Evolutionary conservation across 192 early-diverging fungal genomes (phyloP).

Genomic region (Coemansia sp.): DNA sequence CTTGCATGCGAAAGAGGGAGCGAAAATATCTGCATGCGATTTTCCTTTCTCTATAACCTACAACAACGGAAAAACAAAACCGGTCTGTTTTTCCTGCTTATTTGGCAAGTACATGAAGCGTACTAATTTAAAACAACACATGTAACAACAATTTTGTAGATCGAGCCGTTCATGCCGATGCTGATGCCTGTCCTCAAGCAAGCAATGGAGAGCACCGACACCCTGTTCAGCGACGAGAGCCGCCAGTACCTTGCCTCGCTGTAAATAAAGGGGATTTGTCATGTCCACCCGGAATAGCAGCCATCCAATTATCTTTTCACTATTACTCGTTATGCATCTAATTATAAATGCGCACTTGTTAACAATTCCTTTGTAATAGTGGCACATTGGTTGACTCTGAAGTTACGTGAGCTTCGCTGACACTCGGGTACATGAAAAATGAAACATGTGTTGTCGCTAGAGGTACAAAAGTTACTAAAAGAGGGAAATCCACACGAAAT

Average conservation of each 20-base stretch:
- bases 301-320: not conserved
- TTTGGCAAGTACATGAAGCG: not conserved
- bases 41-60: not conserved
- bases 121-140: not conserved
- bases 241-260: slow-evolving; percentile 39
- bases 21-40: not conserved
- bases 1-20: not conserved
- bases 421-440: not conserved
- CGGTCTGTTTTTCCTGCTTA: not conserved
- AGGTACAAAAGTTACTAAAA: not conserved
- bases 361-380: not conserved
- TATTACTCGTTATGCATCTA: not conserved
- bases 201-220: slow-evolving; percentile 39
- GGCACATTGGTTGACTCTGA: not conserved
- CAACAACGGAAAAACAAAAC: slow-evolving; percentile 2
- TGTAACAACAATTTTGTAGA: slow-evolving; percentile 24
- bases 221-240: slow-evolving; percentile 48
- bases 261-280: slow-evolving; percentile 3
- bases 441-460: not conserved
- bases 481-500: not conserved
- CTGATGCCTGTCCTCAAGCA: slow-evolving; percentile 48
- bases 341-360: not conserved
- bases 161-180: slow-evolving; percentile 35
- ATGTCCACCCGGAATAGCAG: not conserved
- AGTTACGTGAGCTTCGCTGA: not conserved